Evolutionary conservation across 352 stramenopile species (phyloP), one percentile per base, ranked within the genome.

Genomic region (Phytopythium vexans): DNA sequence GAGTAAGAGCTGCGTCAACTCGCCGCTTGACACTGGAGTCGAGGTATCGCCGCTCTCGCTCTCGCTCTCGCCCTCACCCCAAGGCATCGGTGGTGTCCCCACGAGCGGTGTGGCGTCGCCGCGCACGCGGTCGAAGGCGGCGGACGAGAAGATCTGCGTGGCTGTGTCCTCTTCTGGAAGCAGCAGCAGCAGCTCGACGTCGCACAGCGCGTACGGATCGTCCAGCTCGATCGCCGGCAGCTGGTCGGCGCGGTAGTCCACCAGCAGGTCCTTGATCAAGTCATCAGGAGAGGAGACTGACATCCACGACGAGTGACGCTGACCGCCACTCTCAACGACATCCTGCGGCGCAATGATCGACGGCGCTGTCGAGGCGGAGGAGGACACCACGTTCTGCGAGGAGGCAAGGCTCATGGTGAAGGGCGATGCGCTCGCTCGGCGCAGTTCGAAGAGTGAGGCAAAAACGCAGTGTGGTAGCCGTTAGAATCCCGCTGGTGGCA

Each of bases 111-210:
- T 6, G 40, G 31, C 40, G 21, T 16, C n/a, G n/a, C 7, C 40
- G 21, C 40, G 40, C 31, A 44, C 40, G 21, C 21, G 21, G 21
- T 27, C 21, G 21, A 27, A 27, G 21, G 21, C 21, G 21, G 21
- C 21, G 21, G 21, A 27, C 21, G 21, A 27, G 21, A 27, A 27
- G 21, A 27, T 27, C 21, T 27, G 21, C 21, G 21, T 27, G 2
- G 21, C 21, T 27, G 21, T 27, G 21, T 44, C 40, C 6, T 44
- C 40, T n/a, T 21, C 11, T 1, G 31, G 9, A 27, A 32, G 21
- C 31, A 38, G 21, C 4, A 49, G 32, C 16, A 39, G 43, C 31
- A 49, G 43, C 11, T 38, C 43, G 43, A 15, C 43, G 43, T 49
- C 43, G 8, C 12, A 6, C 3, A 49, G 12, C 43, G 8, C 27